phyloP scores from a whole-genome alignment of 139 green algal genomes.

The Raphidocelis subcapitata region DNA sequence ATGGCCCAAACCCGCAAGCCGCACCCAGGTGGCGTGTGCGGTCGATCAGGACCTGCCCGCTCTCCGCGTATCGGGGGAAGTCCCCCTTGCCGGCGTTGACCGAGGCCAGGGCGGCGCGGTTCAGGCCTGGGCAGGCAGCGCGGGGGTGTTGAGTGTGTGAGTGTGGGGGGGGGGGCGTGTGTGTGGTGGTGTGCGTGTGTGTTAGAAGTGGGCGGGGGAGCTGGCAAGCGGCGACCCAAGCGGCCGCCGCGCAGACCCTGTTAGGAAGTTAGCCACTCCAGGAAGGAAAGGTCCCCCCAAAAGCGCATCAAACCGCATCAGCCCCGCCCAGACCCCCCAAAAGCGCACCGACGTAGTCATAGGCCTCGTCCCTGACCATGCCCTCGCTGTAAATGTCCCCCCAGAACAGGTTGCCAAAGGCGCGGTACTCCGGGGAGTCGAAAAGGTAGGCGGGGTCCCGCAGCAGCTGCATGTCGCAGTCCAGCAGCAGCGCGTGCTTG shows the following conservation, averaged over 20 bases:
- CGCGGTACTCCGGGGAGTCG: slow-evolving; percentile 9
- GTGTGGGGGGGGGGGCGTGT: no score
- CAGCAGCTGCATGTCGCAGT: slow-evolving; percentile 32
- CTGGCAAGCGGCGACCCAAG: no score
- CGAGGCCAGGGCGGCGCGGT: not conserved
- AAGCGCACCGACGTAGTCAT: slow-evolving; percentile 12
- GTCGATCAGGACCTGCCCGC: slow-evolving; percentile 42
- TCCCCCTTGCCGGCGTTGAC: slow-evolving; percentile 18
- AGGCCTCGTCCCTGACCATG: slow-evolving; percentile 30
- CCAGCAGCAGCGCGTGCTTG: slow-evolving; percentile 36
- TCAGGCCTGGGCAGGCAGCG: no score
- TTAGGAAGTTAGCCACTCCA: not conserved
- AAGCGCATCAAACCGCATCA: not conserved
- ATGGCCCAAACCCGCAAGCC: no score
- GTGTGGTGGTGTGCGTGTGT: no score
- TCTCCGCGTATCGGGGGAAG: slow-evolving; percentile 36
- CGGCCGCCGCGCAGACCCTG: no score
- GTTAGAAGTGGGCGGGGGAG: no score
- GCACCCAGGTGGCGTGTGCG: slow-evolving; percentile 17
- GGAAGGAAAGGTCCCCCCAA: not conserved
- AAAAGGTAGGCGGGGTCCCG: slow-evolving; percentile 36
- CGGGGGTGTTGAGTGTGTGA: no score
- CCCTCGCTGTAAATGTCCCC: slow-evolving; percentile 29
- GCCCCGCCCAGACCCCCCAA: no score
- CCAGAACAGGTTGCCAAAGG: slow-evolving; percentile 42